Percentiles rank a stretch among this genome's conserved stretches.
phyloP scores from a whole-genome alignment of 2,329 filamentous ascomycete species.

The Trichoderma pleuroti region DNA sequence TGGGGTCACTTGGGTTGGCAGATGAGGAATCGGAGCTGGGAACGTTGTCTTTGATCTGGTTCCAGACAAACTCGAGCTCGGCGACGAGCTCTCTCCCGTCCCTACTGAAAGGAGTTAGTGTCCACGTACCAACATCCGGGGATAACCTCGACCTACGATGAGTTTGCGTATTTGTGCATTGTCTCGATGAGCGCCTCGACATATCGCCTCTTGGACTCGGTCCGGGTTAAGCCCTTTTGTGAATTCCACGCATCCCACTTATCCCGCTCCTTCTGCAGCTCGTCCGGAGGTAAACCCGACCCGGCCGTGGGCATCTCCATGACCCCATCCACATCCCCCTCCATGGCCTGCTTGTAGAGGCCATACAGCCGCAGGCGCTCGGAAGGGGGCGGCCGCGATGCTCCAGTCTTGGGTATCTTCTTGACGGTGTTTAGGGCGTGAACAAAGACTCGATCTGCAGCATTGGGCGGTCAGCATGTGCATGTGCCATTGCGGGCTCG shows the following conservation, averaged over 20 bases:
- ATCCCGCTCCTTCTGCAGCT: constrained; percentile 56
- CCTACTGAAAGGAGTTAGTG: constrained; percentile 33
- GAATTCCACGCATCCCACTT: constrained; percentile 96
- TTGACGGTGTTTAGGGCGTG: constrained; percentile 99
- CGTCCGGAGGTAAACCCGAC: constrained; percentile 47
- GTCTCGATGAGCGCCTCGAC: constrained; percentile 92
- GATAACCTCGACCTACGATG: constrained; percentile 49
- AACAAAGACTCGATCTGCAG: constrained; percentile 90
- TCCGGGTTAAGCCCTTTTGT: constrained; percentile 77
- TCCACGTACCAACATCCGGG: neutral
- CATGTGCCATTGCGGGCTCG: neutral
- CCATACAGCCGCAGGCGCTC: constrained; percentile 93
- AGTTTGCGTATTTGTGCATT: constrained; percentile 94
- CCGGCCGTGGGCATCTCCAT: constrained; percentile 72
- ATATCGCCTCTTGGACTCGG: constrained; percentile 90
- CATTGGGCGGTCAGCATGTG: constrained; percentile 16
- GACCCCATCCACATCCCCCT: constrained; percentile 91
- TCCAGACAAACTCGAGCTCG: constrained; percentile 99
- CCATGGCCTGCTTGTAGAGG: constrained; percentile 98
- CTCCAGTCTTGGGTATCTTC: constrained; percentile 91
- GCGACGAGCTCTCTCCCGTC: constrained; percentile 84
- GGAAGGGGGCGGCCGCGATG: constrained; percentile 76
- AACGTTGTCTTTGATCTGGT: constrained; percentile 88
- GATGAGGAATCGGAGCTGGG: constrained; percentile 60
- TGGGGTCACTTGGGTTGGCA: constrained; percentile 42